Conservation (phyloP, 225 moss, liverwort and hornwort species). For the Neckera pumila region DNA sequence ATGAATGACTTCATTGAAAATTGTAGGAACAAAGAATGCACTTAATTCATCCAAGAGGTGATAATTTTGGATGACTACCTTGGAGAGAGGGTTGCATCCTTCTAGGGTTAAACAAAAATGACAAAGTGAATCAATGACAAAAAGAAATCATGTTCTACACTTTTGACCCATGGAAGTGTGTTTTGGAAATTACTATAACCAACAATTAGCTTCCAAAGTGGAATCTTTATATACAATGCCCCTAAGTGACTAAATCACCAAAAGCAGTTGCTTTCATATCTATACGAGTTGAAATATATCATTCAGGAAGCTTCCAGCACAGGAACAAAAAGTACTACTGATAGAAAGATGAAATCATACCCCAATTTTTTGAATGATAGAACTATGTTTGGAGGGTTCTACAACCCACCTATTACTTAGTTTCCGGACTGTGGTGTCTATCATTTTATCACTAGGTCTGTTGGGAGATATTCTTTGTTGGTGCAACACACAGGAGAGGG, state of each 20-base stretch:
- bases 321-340: too few relatives aligned
- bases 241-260: neutral
- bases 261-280: neutral
- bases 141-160: neutral
- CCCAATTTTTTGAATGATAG: neutral
- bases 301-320: neutral
- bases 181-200: neutral
- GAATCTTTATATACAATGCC: neutral
- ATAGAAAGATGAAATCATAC: too few relatives aligned
- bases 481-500: neutral
- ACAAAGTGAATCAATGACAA: too few relatives aligned
- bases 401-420: neutral
- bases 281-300: neutral
- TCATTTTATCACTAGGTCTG: neutral
- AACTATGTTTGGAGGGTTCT: neutral
- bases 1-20: neutral
- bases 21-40: neutral
- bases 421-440: too few relatives aligned
- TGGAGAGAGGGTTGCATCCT: too few relatives aligned
- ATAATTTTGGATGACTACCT: neutral
- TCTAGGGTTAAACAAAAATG: rapidly evolving
- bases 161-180: neutral
- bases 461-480: neutral
- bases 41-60: neutral
- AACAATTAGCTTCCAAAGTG: neutral